A percentile compares a stretch with the other conserved stretches of the same genome.
Conservation (phyloP, 768 basidiomycete genomes). For the Tephrocybe rancida region DNA sequence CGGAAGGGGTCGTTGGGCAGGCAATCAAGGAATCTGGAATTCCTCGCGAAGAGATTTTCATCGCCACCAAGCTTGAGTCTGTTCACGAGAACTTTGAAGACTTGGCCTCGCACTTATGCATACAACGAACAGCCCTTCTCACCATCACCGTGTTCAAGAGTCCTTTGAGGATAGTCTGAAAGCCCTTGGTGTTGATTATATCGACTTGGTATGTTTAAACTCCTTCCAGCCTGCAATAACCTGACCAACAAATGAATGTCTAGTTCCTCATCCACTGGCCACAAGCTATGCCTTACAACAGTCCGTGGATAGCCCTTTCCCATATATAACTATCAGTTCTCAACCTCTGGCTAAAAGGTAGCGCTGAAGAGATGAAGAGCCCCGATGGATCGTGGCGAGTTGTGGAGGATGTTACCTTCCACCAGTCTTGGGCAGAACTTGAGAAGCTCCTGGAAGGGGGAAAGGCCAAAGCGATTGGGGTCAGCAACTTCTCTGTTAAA, state of each 20-base stretch:
- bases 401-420: conserved; percentile 34
- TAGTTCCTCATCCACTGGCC: conserved; percentile 59
- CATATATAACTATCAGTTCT: background rate
- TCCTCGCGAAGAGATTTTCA: conserved; percentile 47
- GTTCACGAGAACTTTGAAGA: conserved; percentile 10
- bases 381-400: conserved; percentile 36
- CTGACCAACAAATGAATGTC: too few relatives aligned
- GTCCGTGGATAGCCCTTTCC: conserved; percentile 18
- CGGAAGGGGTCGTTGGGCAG: conserved; percentile 43
- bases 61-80: conserved; percentile 52
- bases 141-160: conserved; percentile 37
- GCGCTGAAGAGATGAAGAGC: conserved; percentile 24
- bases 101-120: background rate
- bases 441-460: conserved; percentile 51
- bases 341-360: conserved; percentile 7
- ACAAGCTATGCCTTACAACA: conserved; percentile 33
- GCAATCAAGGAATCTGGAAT: conserved; percentile 50
- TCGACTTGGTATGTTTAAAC: conserved; percentile 41
- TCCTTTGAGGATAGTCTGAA: conserved; percentile 44
- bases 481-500: conserved; percentile 63
- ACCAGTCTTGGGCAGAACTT: conserved; percentile 51
- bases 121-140: conserved; percentile 9
- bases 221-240: too few relatives aligned
- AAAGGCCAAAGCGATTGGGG: conserved; percentile 53
- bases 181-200: conserved; percentile 43